Evolutionary conservation across 2,329 filamentous ascomycete species (phyloP).

Genomic region (Cryphonectria radicalis): DNA sequence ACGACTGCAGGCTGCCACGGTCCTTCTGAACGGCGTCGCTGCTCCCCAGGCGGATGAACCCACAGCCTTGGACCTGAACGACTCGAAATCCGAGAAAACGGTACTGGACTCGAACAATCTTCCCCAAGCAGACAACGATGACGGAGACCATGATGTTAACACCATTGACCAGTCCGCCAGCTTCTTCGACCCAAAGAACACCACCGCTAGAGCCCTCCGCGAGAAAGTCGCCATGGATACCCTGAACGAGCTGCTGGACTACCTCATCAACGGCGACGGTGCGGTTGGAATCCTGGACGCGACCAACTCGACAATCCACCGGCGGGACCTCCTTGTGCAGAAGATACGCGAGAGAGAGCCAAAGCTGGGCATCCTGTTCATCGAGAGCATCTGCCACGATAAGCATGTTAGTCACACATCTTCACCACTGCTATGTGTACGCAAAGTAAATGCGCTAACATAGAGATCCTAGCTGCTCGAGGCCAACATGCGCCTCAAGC

Average conservation of each 20-base stretch:
- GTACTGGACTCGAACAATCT: constrained; percentile 22
- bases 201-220: constrained; percentile 77
- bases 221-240: constrained; percentile 94
- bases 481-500: constrained; percentile 95
- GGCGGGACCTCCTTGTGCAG: constrained; percentile 81
- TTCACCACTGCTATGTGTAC: not conserved
- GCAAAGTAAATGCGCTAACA: constrained; percentile 19
- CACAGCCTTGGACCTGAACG: constrained; percentile 44
- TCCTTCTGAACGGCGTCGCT: constrained; percentile 59
- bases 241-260: constrained; percentile 88
- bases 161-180: constrained; percentile 84
- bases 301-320: constrained; percentile 91
- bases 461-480: constrained; percentile 67
- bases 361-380: constrained; percentile 87
- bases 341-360: constrained; percentile 83
- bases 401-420: constrained; percentile 54
- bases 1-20: constrained; percentile 58
- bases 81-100: constrained; percentile 25
- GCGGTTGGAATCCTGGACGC: constrained; percentile 95
- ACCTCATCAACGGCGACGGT: constrained; percentile 79
- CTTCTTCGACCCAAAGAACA: constrained; percentile 93
- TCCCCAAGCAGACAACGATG: constrained; percentile 18
- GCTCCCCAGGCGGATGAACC: constrained; percentile 46
- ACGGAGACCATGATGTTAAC: constrained; percentile 32
- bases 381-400: constrained; percentile 92